Conservation (phyloP, 1,284 basidiomycete species). For the Ceratobasidium sp. region DNA sequence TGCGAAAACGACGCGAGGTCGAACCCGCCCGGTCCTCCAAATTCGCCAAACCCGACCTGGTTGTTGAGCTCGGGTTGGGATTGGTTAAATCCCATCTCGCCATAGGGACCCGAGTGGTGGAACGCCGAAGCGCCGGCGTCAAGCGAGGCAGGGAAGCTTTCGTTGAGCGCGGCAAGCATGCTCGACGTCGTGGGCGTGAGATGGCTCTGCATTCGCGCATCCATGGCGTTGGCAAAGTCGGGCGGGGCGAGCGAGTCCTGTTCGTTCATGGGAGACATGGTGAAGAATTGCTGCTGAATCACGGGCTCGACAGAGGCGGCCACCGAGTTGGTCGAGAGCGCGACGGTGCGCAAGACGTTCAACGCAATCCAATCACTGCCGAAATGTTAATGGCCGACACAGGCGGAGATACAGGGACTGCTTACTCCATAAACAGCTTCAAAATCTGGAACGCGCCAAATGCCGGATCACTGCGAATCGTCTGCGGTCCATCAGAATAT, state of each 20-base stretch:
- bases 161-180: constrained; percentile 83
- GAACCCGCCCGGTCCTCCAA: constrained; percentile 26
- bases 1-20: constrained; percentile 18
- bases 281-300: constrained; percentile 84
- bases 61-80: constrained; percentile 26
- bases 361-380: constrained; percentile 85
- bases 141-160: constrained; percentile 60
- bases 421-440: constrained; percentile 86
- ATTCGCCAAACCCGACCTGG: constrained; percentile 27
- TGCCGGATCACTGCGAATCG: constrained; percentile 85
- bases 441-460: constrained; percentile 89
- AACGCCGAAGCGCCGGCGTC: constrained; percentile 33
- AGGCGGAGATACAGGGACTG: constrained; percentile 42
- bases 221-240: constrained; percentile 36
- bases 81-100: constrained; percentile 29
- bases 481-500: constrained; percentile 53
- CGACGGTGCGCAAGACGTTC: constrained; percentile 82
- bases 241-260: constrained; percentile 57
- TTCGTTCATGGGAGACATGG: constrained; percentile 78
- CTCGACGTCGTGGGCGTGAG: constrained; percentile 79
- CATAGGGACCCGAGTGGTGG: constrained; percentile 33
- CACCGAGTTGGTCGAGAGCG: constrained; percentile 84
- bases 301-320: constrained; percentile 87
- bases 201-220: constrained; percentile 38
- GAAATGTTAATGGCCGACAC: constrained; percentile 34